These are phyloP conservation scores for Pseudogymnoascus sp. DNA, from an alignment of 2,329 filamentous ascomycete genomes.

Conservation along the genomic window DNA sequence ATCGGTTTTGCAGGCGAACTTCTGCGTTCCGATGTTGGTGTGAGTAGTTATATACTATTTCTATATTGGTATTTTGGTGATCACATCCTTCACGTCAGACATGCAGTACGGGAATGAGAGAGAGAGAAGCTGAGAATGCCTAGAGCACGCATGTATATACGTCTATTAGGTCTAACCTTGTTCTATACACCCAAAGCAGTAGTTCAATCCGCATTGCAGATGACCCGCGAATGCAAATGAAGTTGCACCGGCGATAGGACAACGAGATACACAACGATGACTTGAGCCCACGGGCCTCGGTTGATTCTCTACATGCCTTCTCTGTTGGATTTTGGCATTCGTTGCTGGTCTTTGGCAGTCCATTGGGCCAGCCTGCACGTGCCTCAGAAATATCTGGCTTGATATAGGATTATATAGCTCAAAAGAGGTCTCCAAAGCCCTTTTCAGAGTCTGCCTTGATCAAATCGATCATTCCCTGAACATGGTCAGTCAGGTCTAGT, in stretches of 20 bases:
- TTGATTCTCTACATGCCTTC: background rate
- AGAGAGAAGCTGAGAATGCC: no score
- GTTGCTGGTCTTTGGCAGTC: background rate
- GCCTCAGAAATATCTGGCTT: background rate
- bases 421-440: slow-evolving; percentile 78
- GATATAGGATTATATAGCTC: slow-evolving; percentile 13
- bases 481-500: slow-evolving; percentile 15
- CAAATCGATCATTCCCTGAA: slow-evolving; percentile 78
- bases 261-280: background rate
- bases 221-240: background rate
- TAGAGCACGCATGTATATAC: background rate
- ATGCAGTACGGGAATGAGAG: background rate
- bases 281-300: background rate
- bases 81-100: background rate
- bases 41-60: background rate
- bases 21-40: background rate
- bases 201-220: background rate
- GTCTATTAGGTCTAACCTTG: background rate
- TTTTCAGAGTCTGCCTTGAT: slow-evolving; percentile 94
- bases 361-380: background rate
- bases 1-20: background rate
- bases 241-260: background rate
- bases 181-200: background rate
- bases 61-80: background rate
- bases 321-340: background rate